phyloP scores from a whole-genome alignment of 257 asterid species.

The Knoxia roxburghii region DNA sequence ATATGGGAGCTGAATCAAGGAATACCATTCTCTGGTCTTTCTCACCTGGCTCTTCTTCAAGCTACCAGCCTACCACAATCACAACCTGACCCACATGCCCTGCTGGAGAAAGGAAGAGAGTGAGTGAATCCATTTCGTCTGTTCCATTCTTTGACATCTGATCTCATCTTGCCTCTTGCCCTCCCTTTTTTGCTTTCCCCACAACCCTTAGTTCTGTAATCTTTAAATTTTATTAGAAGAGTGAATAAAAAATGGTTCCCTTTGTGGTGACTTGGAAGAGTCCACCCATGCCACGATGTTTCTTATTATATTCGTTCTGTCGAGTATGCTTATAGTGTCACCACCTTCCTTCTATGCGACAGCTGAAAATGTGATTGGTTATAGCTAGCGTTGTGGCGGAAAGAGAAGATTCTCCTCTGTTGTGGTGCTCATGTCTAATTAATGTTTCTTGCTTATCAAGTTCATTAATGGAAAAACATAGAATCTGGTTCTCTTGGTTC shows the following conservation, averaged over 20 bases:
- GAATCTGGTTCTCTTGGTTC: slow-evolving; percentile 44
- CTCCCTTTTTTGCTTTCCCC: neutral
- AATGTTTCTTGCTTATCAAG: slow-evolving; percentile 7
- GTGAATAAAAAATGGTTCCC: too few relatives aligned
- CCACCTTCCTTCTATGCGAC: too few relatives aligned
- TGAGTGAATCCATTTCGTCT: neutral
- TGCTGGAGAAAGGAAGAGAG: neutral
- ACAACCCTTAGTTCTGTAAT: too few relatives aligned
- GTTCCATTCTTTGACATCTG: neutral
- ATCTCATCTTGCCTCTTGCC: neutral
- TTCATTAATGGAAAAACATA: neutral
- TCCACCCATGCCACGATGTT: neutral
- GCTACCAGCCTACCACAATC: too few relatives aligned
- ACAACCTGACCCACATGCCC: slow-evolving; percentile 1
- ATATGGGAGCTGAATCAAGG: too few relatives aligned
- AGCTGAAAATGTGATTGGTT: neutral
- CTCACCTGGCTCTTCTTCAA: too few relatives aligned
- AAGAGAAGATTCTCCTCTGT: neutral
- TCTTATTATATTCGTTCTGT: too few relatives aligned
- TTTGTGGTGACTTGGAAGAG: neutral
- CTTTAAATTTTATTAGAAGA: too few relatives aligned
- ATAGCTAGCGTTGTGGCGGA: neutral
- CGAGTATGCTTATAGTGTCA: too few relatives aligned
- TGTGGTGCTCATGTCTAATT: neutral
- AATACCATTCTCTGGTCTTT: too few relatives aligned